phyloP scores from a whole-genome alignment of 768 basidiomycete species.

The Boletus pseudopeckii region DNA sequence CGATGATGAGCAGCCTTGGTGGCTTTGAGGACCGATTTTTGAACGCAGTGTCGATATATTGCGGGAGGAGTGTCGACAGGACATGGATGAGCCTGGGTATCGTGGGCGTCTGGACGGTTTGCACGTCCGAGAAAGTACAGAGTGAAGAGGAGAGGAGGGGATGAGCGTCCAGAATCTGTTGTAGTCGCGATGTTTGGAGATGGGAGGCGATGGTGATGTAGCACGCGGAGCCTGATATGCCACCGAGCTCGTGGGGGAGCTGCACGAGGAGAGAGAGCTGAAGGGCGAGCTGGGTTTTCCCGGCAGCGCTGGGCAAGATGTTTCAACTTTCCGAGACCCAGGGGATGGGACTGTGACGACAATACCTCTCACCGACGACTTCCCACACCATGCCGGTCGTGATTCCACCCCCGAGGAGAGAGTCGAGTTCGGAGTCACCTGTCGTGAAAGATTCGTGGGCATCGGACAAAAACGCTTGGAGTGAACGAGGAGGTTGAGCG shows the following conservation, averaged over 20 bases:
- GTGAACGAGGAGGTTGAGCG: conserved; percentile 35
- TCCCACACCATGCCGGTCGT: conserved; percentile 83
- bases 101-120: conserved; percentile 57
- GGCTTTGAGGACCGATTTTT: conserved; percentile 43
- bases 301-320: conserved; percentile 64
- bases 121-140: conserved; percentile 54
- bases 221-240: conserved; percentile 64
- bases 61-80: conserved; percentile 52
- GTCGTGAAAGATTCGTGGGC: conserved; percentile 59
- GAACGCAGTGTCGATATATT: conserved; percentile 40
- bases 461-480: conserved; percentile 38
- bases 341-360: background rate
- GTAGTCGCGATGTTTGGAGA: conserved; percentile 64
- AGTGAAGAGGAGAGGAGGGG: conserved; percentile 41
- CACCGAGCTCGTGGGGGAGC: conserved; percentile 53
- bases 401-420: conserved; percentile 74
- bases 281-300: conserved; percentile 90
- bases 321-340: conserved; percentile 4
- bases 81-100: conserved; percentile 53
- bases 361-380: conserved; percentile 82
- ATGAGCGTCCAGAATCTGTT: conserved; percentile 59
- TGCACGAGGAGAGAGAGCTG: conserved; percentile 82
- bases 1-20: conserved; percentile 78
- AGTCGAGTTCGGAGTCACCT: conserved; percentile 69
- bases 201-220: conserved; percentile 73